A percentile compares a stretch with the other conserved stretches of the same genome.
Evolutionary conservation across 1,139 yeast species (phyloP).

Genomic region (Magnusiomyces sp.): DNA sequence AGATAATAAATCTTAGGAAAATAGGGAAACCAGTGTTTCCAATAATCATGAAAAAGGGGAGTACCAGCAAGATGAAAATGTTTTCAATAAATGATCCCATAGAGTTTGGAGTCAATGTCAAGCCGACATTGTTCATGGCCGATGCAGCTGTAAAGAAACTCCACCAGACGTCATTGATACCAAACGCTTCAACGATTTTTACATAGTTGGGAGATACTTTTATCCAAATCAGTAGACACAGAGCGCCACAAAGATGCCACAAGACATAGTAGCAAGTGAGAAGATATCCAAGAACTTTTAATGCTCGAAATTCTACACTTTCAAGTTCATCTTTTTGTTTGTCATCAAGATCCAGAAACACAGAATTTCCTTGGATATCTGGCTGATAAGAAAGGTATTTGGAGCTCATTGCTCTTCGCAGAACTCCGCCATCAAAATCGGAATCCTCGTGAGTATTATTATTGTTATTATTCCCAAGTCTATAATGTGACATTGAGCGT

Average conservation of each 20-base stretch:
- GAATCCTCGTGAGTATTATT: no score
- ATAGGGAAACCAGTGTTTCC: constrained; percentile 96
- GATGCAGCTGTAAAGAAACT: constrained; percentile 75
- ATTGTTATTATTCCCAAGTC: no score
- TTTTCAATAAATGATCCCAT: constrained; percentile 58
- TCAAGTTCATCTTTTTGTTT: constrained; percentile 91
- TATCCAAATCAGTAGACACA: constrained; percentile 65
- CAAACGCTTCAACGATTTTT: constrained; percentile 40
- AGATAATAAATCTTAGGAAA: constrained; percentile 64
- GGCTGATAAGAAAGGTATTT: constrained; percentile 83
- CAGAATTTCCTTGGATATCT: constrained; percentile 87
- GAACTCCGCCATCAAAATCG: no score
- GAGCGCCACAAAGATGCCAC: constrained; percentile 53
- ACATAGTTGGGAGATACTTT: constrained; percentile 37
- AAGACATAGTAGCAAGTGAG: constrained; percentile 65
- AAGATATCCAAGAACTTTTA: constrained; percentile 63
- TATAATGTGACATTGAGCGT: no score
- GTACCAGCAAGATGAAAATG: constrained; percentile 53
- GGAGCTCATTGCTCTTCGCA: constrained; percentile 28
- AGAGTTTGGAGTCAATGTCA: constrained; percentile 71
- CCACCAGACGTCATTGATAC: constrained; percentile 83
- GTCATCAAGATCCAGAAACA: constrained; percentile 71
- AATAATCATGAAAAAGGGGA: constrained; percentile 63
- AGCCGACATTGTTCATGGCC: constrained; percentile 76
- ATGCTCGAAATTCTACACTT: constrained; percentile 91